A percentile compares a stretch with the other conserved stretches of the same genome.
Conservation (phyloP, 2,329 filamentous ascomycete genomes). For the Fusarium falciforme region DNA sequence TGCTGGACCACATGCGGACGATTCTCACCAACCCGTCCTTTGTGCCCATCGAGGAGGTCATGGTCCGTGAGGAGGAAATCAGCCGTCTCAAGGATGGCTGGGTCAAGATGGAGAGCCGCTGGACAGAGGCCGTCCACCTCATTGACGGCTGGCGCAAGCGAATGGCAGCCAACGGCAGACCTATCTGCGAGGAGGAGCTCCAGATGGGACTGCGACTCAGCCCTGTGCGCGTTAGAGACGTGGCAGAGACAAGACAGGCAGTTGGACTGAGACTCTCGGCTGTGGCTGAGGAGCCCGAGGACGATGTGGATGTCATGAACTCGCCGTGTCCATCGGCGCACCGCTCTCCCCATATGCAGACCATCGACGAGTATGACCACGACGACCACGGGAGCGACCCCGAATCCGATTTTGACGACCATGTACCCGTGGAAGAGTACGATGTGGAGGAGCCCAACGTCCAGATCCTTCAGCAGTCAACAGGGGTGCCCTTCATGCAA, state of each 20-base stretch:
- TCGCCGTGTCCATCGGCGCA: conserved; percentile 45
- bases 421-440: conserved; percentile 57
- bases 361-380: conserved; percentile 26
- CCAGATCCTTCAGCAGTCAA: conserved; percentile 58
- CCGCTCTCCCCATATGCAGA: conserved; percentile 26
- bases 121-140: conserved; percentile 89
- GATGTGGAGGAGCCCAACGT: conserved; percentile 58
- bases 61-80: conserved; percentile 93
- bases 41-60: conserved; percentile 93
- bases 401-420: conserved; percentile 58
- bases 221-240: conserved; percentile 66
- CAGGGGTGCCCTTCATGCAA: conserved; percentile 43
- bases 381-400: conserved; percentile 50
- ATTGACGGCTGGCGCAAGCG: conserved; percentile 93
- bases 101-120: conserved; percentile 92
- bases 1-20: conserved; percentile 83
- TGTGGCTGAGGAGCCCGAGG: conserved; percentile 60
- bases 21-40: conserved; percentile 96
- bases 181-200: conserved; percentile 75
- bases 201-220: conserved; percentile 75
- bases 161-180: conserved; percentile 77
- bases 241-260: conserved; percentile 58
- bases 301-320: conserved; percentile 37
- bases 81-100: conserved; percentile 83
- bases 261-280: conserved; percentile 56